phyloP scores from a whole-genome alignment of 495 filamentous ascomycete species.

The Cetradonia linearis region DNA sequence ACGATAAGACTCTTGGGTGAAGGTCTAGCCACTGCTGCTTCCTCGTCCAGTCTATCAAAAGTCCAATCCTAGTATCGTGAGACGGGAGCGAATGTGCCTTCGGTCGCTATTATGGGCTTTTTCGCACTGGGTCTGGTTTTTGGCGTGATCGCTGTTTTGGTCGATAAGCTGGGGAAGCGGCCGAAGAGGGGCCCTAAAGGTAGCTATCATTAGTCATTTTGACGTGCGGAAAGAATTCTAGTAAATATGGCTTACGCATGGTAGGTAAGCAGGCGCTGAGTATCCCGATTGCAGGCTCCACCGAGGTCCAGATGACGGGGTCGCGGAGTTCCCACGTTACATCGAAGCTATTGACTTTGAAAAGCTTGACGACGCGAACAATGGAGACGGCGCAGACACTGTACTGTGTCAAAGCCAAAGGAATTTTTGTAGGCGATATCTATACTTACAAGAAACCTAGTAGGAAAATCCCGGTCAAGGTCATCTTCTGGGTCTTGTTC shows the following conservation, averaged over 20 bases:
- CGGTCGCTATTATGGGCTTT: not conserved
- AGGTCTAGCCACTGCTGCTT: not conserved
- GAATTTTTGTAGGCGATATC: not conserved
- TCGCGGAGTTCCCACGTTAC: slow-evolving; percentile 27
- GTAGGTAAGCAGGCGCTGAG: slow-evolving; percentile 37
- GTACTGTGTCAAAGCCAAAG: slow-evolving; percentile 5
- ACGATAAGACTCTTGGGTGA: not conserved
- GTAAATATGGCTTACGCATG: slow-evolving; percentile 14
- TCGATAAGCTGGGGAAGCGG: not conserved
- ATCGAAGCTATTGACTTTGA: slow-evolving; percentile 19
- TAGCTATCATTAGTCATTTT: not conserved
- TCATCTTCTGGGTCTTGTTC: slow-evolving; percentile 27
- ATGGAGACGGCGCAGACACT: slow-evolving; percentile 28
- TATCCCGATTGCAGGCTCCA: slow-evolving; percentile 38
- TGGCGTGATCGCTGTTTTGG: not conserved
- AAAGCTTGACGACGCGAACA: slow-evolving; percentile 20
- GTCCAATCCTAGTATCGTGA: not conserved
- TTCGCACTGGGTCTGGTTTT: not conserved
- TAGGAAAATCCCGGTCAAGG: slow-evolving; percentile 29
- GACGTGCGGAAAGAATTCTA: too few relatives aligned
- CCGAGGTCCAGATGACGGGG: slow-evolving; percentile 34
- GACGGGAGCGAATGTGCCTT: not conserved
- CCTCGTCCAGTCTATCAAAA: not conserved
- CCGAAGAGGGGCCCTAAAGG: slow-evolving; percentile 8
- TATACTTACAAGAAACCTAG: slow-evolving; percentile 31